These are phyloP conservation scores for Colletotrichum higginsianum DNA, from an alignment of 2,329 filamentous ascomycete genomes.

Conservation along the genomic window DNA sequence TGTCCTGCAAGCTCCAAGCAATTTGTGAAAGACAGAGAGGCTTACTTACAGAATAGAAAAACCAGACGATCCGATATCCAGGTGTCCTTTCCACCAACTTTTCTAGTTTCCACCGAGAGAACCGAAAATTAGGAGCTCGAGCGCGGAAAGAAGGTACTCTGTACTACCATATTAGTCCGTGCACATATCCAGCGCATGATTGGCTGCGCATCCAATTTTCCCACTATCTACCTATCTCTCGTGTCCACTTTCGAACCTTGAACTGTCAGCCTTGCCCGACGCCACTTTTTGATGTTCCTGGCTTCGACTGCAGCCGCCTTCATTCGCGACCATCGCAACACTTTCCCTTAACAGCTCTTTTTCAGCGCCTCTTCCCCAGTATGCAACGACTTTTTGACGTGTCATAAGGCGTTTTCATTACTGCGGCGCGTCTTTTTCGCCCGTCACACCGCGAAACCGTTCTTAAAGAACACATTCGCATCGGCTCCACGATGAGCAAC, in stretches of 20 bases:
- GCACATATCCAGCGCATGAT: slow-evolving; percentile 3
- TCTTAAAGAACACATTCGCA: not conserved
- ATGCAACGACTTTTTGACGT: too few relatives aligned
- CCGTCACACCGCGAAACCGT: not conserved
- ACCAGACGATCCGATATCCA: not conserved
- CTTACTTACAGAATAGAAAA: slow-evolving; percentile 9
- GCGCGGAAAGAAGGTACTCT: not conserved
- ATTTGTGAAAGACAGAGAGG: not conserved
- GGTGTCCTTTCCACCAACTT: not conserved
- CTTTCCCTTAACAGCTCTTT: not conserved
- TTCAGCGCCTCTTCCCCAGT: not conserved
- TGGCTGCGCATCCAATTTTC: slow-evolving; percentile 24
- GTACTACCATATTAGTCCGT: slow-evolving; percentile 7
- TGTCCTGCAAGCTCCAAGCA: not conserved
- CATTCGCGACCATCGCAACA: not conserved
- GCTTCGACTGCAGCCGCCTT: not conserved
- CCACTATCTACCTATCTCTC: not conserved
- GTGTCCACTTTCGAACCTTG: not conserved
- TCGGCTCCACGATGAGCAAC: slow-evolving; percentile 2
- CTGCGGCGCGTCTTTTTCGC: too few relatives aligned
- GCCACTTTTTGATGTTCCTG: slow-evolving; percentile 13
- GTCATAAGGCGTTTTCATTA: not conserved
- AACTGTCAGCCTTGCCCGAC: slow-evolving; percentile 20
- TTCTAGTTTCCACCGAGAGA: slow-evolving; percentile 20
- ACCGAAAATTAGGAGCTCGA: slow-evolving; percentile 27